These are phyloP conservation scores for Phytophthora sansomeana DNA, from an alignment of 352 stramenopile species.

Conservation along the genomic window DNA sequence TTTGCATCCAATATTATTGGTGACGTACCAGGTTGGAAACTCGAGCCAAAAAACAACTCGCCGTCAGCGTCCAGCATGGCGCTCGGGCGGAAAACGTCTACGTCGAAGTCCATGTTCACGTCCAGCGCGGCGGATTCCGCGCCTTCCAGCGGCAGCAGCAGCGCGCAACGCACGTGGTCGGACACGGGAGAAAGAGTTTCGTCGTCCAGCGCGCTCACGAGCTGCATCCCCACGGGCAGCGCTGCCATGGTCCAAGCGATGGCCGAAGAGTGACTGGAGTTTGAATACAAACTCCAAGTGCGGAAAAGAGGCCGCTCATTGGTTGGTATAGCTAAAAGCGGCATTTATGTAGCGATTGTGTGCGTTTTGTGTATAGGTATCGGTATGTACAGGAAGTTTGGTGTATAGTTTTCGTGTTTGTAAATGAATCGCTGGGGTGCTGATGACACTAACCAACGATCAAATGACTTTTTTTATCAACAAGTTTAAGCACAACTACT, in stretches of 20 bases:
- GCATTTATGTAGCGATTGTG: constrained; percentile 2
- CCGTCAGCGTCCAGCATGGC: constrained; percentile 58
- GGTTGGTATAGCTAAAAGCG: constrained; percentile 14
- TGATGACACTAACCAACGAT: neutral
- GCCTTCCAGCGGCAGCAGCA: constrained; percentile 29
- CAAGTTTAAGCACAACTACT: constrained; percentile 24
- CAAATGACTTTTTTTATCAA: constrained; percentile 14
- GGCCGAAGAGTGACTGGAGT: constrained; percentile 16
- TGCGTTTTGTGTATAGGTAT: neutral
- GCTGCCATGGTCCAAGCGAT: constrained; percentile 21
- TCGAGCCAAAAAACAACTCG: constrained; percentile 43
- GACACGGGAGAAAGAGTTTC: constrained; percentile 3
- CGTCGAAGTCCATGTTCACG: constrained; percentile 72
- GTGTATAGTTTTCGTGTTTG: neutral
- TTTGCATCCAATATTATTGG: neutral
- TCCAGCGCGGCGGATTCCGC: constrained; percentile 36
- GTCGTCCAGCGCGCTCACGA: constrained; percentile 51
- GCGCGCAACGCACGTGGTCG: constrained; percentile 22
- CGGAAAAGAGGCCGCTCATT: neutral
- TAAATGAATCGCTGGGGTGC: neutral
- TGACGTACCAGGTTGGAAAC: constrained; percentile 44
- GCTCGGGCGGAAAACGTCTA: constrained; percentile 70
- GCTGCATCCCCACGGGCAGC: constrained; percentile 43
- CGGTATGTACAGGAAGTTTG: neutral
- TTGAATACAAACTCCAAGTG: constrained; percentile 28